These are phyloP conservation scores for Aureobasidium sp. DNA, from an alignment of 2,329 filamentous ascomycete species.

Conservation along the genomic window DNA sequence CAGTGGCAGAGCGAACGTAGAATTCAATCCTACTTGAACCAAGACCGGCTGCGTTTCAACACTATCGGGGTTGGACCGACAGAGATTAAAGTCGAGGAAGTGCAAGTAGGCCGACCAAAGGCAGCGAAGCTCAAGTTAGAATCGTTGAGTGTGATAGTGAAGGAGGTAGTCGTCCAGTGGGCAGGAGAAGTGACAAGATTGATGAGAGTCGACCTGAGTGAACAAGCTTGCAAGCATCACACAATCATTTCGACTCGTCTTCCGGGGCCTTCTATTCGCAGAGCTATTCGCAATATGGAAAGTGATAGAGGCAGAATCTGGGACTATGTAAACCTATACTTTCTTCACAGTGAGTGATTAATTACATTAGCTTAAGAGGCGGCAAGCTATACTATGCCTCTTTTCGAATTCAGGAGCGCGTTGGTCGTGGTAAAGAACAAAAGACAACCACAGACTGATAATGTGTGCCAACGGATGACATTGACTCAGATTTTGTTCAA, in stretches of 20 bases:
- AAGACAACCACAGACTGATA: neutral
- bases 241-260: neutral
- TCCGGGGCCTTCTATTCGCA: neutral
- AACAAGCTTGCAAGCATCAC: neutral
- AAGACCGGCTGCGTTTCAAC: neutral
- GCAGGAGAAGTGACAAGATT: neutral
- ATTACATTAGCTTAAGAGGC: slow-evolving; percentile 5
- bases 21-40: neutral
- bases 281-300: neutral
- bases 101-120: neutral
- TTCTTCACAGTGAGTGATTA: neutral
- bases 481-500: neutral
- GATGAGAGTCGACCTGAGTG: neutral
- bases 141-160: neutral
- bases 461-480: neutral
- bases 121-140: neutral
- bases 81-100: neutral
- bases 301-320: neutral
- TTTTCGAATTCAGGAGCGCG: neutral
- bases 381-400: neutral
- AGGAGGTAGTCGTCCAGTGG: neutral
- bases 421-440: neutral
- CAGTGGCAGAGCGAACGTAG: neutral
- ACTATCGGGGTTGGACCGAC: neutral
- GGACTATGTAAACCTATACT: neutral